Evolutionary conservation across 1,284 basidiomycete genomes (phyloP), one percentile per base, ranked within the genome.

Genomic region (Melampsora americana): DNA sequence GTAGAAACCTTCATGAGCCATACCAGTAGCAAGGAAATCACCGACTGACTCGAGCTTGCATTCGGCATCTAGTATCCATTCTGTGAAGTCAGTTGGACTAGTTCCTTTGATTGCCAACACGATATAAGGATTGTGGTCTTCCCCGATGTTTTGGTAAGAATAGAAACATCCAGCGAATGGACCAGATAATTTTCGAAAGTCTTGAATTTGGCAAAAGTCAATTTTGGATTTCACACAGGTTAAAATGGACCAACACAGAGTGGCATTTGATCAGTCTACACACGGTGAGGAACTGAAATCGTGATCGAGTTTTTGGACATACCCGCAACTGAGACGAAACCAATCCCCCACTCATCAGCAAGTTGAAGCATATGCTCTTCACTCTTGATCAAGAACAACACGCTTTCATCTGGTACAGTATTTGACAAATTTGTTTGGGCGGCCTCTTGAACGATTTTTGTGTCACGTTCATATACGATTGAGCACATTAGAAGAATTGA

Each of bases 1-100:
- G 28, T 71, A 71, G 46, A 71, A 71, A 6, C 69, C 69, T 26
- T 64, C n/a, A 32, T 71, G 69, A 35, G 69, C 69, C 32, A 11
- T 39, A 9, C 44, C 69, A 7, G 69, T 46, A 28, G 46, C 60
- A 35, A 71, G 60, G 23, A 48, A 62, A 16, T 71, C 69, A 42
- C 59, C 60, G 48, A 20, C 4, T 5, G 35, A 2, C 30, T 64
- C 69, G 4, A 64, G 35, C 9, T 64, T 50, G 28, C 23, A 71
- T 20, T 32, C 30, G 16, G 32, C 23, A 35, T 71, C 69, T 5
- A 50, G 42, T 5, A 71, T 42, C 42, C 69, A 71, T 48, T 71
- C 69, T n/a, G 39, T n/a, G 30, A 71, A 62, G 28, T 62, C 42
- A 23, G 28, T 16, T 6, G 35, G 53, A 23, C 42, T 48, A 23